A percentile compares a stretch with the other conserved stretches of the same genome.
Evolutionary conservation across 352 stramenopile species (phyloP).

Genomic region (Phytophthora uliginosa): DNA sequence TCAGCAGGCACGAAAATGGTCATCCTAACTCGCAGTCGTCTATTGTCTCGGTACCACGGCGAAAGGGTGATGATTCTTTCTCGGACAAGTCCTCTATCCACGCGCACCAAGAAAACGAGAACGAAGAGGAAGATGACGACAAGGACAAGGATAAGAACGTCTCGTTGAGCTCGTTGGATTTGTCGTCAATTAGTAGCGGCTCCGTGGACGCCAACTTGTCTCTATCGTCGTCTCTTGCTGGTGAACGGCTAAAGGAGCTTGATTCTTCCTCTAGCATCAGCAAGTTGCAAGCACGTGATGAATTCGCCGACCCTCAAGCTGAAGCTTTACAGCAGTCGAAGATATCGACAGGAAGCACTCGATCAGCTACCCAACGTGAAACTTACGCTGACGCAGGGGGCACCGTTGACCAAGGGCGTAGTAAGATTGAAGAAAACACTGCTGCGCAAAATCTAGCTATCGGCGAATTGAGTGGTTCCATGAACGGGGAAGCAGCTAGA

Average conservation of each 20-base stretch:
- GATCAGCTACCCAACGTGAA: background rate
- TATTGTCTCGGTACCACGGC: slow-evolving; percentile 18
- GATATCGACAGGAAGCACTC: background rate
- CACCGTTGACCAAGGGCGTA: slow-evolving; percentile 1
- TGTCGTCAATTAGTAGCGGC: slow-evolving; percentile 71
- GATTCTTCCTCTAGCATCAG: slow-evolving; percentile 1
- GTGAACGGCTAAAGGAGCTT: slow-evolving; percentile 26
- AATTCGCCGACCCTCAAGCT: slow-evolving; percentile 2
- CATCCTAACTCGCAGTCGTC: slow-evolving; percentile 32
- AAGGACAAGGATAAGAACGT: slow-evolving; percentile 21
- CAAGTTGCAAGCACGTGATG: background rate
- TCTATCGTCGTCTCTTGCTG: slow-evolving; percentile 64
- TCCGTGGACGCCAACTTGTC: slow-evolving; percentile 64
- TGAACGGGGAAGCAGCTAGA: slow-evolving; percentile 1
- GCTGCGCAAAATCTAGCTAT: slow-evolving; percentile 25
- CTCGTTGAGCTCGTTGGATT: slow-evolving; percentile 61
- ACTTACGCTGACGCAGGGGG: background rate
- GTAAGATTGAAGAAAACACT: slow-evolving; percentile 3
- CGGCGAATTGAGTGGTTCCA: slow-evolving; percentile 22
- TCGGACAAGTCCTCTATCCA: slow-evolving; percentile 23
- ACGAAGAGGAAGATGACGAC: slow-evolving; percentile 1
- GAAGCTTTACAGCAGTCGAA: slow-evolving; percentile 13
- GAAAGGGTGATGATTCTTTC: slow-evolving; percentile 10
- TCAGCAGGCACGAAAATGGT: slow-evolving; percentile 29
- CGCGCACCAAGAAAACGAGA: slow-evolving; percentile 6